Evolutionary conservation across 768 basidiomycete species (phyloP).

Genomic region (Suillus americanus): DNA sequence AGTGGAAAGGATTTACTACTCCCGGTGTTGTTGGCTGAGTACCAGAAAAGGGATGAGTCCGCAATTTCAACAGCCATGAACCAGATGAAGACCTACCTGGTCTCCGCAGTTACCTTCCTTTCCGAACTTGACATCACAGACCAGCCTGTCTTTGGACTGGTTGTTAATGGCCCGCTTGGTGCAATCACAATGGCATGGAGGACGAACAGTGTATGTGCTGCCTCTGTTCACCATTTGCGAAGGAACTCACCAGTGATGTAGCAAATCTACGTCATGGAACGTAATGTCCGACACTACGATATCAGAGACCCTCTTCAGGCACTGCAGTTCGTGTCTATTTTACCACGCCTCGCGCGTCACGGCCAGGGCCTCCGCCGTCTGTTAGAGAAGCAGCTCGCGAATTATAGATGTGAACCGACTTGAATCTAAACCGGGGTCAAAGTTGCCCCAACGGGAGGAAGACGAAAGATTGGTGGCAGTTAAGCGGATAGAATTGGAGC

Average conservation of each 20-base stretch:
- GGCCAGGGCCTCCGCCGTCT: not conserved
- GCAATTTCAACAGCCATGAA: not conserved
- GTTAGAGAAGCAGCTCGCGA: not conserved
- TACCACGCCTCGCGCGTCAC: not conserved
- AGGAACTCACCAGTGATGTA: not conserved
- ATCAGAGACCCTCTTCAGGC: not conserved
- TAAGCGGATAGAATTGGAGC: not conserved
- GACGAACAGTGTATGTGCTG: not conserved
- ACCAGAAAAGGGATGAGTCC: not conserved
- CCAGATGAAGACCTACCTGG: not conserved
- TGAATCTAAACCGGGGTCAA: not conserved
- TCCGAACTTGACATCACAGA: not conserved
- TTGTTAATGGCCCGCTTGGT: not conserved
- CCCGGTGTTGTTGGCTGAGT: not conserved
- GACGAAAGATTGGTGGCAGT: not conserved
- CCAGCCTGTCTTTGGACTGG: slow-evolving; percentile 1
- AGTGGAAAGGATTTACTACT: not conserved
- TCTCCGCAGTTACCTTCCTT: not conserved
- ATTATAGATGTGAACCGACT: not conserved
- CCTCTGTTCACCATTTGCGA: too few species aligned
- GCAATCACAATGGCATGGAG: not conserved
- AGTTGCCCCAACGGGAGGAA: not conserved
- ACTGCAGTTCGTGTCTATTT: not conserved
- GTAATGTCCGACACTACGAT: not conserved
- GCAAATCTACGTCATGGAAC: not conserved